Percentiles rank a stretch among this genome's conserved stretches.
These are phyloP conservation scores for Paramecium caudatum DNA, from an alignment of 73 alveolate species.

Conservation along the genomic window DNA sequence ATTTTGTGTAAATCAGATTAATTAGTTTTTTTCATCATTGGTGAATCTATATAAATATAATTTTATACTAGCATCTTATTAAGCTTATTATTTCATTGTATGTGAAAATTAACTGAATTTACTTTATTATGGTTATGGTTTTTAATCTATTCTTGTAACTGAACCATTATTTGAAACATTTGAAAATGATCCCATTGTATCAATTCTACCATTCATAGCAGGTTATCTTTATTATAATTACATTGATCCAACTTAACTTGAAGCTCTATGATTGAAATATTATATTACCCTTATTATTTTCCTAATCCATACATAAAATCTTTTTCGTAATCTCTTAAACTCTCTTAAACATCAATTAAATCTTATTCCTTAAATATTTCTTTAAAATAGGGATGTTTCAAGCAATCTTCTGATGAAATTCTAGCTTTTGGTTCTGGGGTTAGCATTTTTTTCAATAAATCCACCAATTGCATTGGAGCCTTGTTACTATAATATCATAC, in stretches of 20 bases:
- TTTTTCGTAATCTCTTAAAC: conserved; percentile 1
- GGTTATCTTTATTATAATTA: conserved; percentile 57
- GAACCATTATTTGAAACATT: background rate
- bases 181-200: conserved; percentile 54
- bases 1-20: conserved; percentile 49
- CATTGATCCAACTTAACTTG: conserved; percentile 63
- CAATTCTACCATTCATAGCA: conserved; percentile 63
- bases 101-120: conserved; percentile 45
- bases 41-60: conserved; percentile 2
- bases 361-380: conserved; percentile 58
- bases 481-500: background rate
- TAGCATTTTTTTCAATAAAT: conserved; percentile 71
- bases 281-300: conserved; percentile 10
- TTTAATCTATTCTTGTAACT: conserved; percentile 6
- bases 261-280: background rate
- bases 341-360: conserved; percentile 31
- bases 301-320: conserved; percentile 48
- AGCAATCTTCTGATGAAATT: conserved; percentile 71
- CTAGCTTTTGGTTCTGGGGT: conserved; percentile 63
- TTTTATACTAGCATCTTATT: conserved; percentile 17
- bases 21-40: conserved; percentile 7
- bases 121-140: conserved; percentile 7
- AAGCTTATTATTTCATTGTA: background rate
- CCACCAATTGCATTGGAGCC: conserved; percentile 43
- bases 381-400: conserved; percentile 67